Percentiles rank a stretch among this genome's conserved stretches.
These are phyloP conservation scores for Phaffia tasmanica DNA, from an alignment of 768 basidiomycete species.

Conservation along the genomic window DNA sequence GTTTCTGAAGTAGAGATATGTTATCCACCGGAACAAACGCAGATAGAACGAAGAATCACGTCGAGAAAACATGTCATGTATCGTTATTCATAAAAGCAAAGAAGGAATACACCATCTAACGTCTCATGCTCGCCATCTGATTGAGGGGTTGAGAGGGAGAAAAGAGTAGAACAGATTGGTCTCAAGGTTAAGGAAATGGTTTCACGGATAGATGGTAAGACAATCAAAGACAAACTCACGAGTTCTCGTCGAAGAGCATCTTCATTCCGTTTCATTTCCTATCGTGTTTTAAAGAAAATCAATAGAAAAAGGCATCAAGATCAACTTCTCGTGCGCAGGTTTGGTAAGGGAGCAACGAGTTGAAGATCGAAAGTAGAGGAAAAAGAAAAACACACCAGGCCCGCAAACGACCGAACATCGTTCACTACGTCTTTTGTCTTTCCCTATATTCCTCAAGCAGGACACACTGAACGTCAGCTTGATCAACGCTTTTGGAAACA, in stretches of 20 bases:
- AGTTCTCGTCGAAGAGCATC: slow-evolving; percentile 23
- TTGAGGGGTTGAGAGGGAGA: neutral
- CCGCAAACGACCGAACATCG: slow-evolving; percentile 76
- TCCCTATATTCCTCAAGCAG: slow-evolving; percentile 47
- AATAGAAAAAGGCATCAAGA: too few species aligned
- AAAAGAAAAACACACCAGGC: slow-evolving; percentile 40
- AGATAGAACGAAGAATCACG: too few species aligned
- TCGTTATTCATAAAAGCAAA: too few species aligned
- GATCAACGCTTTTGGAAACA: neutral
- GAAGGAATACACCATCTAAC: neutral
- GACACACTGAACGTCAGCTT: neutral
- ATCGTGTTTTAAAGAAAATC: too few species aligned
- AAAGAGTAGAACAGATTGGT: neutral
- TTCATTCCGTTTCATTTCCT: slow-evolving; percentile 16
- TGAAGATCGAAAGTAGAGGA: too few species aligned
- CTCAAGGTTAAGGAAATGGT: neutral
- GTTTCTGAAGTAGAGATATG: slow-evolving; percentile 28
- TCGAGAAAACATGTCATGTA: too few species aligned
- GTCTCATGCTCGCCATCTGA: slow-evolving; percentile 24
- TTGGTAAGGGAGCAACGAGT: too few species aligned
- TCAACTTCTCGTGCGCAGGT: too few species aligned
- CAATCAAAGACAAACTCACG: slow-evolving; percentile 4
- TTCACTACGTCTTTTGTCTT: slow-evolving; percentile 93
- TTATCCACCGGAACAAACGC: too few species aligned
- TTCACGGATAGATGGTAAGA: neutral